Base-by-base conservation (phyloP, 108 stramenopile species). In the Nitzschia sp. region DNA sequence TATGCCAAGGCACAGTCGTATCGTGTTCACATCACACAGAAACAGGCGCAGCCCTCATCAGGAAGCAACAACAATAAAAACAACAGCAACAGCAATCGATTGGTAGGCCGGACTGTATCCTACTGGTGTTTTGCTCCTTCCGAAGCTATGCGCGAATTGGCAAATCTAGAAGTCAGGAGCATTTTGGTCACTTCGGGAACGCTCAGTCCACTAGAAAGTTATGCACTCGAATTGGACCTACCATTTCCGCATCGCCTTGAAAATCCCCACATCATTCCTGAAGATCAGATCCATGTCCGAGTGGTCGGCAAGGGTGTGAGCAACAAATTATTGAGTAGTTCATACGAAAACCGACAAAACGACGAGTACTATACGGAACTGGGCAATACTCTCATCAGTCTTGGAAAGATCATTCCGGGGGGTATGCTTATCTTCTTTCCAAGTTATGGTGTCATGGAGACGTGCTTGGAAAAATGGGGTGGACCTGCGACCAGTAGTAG, bases 71-170 rank as follows among this genome's bases (percentile, higher is more conserved):
- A 54, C 32, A 33, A 52, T 17, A 28, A 31, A 19, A 54, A 54
- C 32, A 23, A 34, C 28, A 35, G 33, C 65, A 35, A 63, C 25
- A 64, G 47, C 35, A 65, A 60, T 38, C 53, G 63, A 19, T 22
- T 50, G 25, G 58, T 32, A 50, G 86, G 90, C 25, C 66, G 91
- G 52, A 93, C 86, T 22, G 70, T 99, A 16, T 85, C 86, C 28
- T 99, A 93, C 68, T 99, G 98, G 97, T 99, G 98, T 77, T 98
- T 99, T 74, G 92, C 96, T 21, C 96, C 99, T 0, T 86, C 94
- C 4, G 77, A 98, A 11, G 97, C 97, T 1, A 89, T 99, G 89
- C 68, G 90, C 57, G 96, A 98, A 63, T 71, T 99, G 19, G 69
- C 79, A 9, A 80, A 68, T 65, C 76, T 92, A 1, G 87, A 87